Evolutionary conservation across 306 rosid species (phyloP), one percentile per base, ranked within the genome.

Genomic region (Acacia melanoxylon): DNA sequence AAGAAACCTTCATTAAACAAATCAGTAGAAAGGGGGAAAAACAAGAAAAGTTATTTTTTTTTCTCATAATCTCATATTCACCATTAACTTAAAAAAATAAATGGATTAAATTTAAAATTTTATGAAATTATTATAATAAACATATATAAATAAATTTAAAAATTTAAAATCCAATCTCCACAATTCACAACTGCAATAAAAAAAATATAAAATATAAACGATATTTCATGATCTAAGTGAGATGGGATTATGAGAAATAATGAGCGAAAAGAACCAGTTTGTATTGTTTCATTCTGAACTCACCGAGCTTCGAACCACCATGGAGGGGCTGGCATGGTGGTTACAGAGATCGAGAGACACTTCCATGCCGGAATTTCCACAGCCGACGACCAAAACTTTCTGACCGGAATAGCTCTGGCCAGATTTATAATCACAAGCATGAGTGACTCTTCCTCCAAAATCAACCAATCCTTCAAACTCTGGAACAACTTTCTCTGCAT

Each of bases 331-430:
- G 29, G 98, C 99, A 75, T 86, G 76, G 81, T 95, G 86, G 74
- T 87, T 93, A 79, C 91, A 93, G 29, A 95, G 98, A 89, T 95
- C 99, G 81, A 95, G 94, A 20, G 94, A 95, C 22, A 92, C 92
- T 80, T 95, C 99, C 99, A 95, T 95, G 77, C 99, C 98, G 0
- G 99, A 93, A 81, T 95, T 95, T 33, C 99, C 99, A 78, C 99
- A 93, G 0, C 99, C 99, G 58, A 95, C 96, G 17, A 95, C 97
- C 3, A 95, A 94, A 0, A 95, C 97, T 37, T 62, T 72, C 71
- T 92, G 83, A 3, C 92, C 97, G 5, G 29, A 11, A 75, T 84
- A 90, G n/a, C 78, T 71, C 67, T 71, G 82, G 4, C 99, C 98
- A 1, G 96, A 88, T 86, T 89, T 92, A 51, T 92, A 93, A 16